These are phyloP conservation scores for Fusarium buxicola DNA, from an alignment of 2,329 filamentous ascomycete genomes.

Conservation along the genomic window DNA sequence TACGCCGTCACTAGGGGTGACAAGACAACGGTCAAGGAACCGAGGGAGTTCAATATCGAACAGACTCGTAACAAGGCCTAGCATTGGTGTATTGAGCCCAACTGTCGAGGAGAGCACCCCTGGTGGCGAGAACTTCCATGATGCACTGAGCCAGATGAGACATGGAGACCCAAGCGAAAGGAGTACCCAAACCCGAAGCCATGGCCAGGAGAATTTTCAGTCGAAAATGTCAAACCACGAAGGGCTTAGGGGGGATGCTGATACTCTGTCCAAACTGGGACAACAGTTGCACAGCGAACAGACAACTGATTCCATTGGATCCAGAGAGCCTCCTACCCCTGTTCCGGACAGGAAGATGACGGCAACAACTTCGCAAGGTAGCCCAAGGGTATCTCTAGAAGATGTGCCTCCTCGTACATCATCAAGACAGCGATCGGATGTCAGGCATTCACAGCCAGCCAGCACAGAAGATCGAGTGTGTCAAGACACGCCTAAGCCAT, in stretches of 20 bases:
- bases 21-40: conserved; percentile 38
- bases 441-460: background rate
- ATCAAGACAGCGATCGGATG: conserved; percentile 33
- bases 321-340: background rate
- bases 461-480: background rate
- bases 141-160: background rate
- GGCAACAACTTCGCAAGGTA: conserved; percentile 1
- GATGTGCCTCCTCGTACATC: conserved; percentile 46
- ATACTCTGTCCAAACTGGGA: background rate
- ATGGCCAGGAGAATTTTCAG: background rate
- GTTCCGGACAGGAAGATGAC: background rate
- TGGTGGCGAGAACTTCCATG: conserved; percentile 21
- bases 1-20: conserved; percentile 48
- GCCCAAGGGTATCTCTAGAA: conserved; percentile 36
- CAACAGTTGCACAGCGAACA: background rate
- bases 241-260: background rate
- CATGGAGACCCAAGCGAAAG: background rate
- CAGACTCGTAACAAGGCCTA: conserved; percentile 39
- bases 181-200: background rate
- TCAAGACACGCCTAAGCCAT: background rate
- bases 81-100: conserved; percentile 46
- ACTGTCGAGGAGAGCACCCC: conserved; percentile 48
- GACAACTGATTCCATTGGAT: background rate
- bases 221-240: background rate
- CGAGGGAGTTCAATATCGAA: conserved; percentile 39